Evolutionary conservation across 257 asterid species (phyloP), one percentile per base, ranked within the genome.

Genomic region (Solanum habrochaites): DNA sequence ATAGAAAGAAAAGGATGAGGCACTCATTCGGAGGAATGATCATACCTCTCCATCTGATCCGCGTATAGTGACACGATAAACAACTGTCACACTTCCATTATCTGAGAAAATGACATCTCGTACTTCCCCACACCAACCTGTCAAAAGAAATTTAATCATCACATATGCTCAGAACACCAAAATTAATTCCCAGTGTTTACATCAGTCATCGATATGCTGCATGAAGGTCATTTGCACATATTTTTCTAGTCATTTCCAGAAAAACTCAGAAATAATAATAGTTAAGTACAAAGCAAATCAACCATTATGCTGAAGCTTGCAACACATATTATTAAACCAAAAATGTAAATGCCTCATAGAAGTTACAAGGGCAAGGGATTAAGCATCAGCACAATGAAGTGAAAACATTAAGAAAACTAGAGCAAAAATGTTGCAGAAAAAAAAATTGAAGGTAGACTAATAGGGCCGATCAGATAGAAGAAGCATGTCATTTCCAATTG

Each of bases 41-140:
- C 92, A 82, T 89, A 95, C 99, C 98, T 96, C 99, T 64, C 98
- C 99, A 92, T 96, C 99, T 11, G 97, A 93, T 75, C 98, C 99
- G 32, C 98, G 93, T 62, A 96, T 93, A 69, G 98, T 96, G 80
- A 96, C 98, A 70, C 98, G 96, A 91, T 96, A 96, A 82, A 96
- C 98, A 87, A 96, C 99, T 27, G 98, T 95, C 86, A 96, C 98
- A 85, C 93, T 94, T 89, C 96, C 98, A 86, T 92, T 96, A 83
- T 94, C 99, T 31, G 99, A 91, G 89, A 93, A 96, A 39, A 94
- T 94, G 88, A 96, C 97, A 91, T 96, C 98, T 16, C 99, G 96
- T 75, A 96, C 93, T 92, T 96, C 99, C 82, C 99, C 99, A 88
- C 99, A 96, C 98, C 99, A 96, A 86, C 99, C 99, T 96, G 89